Evolutionary conservation across 1,284 basidiomycete species (phyloP), one percentile per base, ranked within the genome.

Genomic region (Ustilago xerochloae): DNA sequence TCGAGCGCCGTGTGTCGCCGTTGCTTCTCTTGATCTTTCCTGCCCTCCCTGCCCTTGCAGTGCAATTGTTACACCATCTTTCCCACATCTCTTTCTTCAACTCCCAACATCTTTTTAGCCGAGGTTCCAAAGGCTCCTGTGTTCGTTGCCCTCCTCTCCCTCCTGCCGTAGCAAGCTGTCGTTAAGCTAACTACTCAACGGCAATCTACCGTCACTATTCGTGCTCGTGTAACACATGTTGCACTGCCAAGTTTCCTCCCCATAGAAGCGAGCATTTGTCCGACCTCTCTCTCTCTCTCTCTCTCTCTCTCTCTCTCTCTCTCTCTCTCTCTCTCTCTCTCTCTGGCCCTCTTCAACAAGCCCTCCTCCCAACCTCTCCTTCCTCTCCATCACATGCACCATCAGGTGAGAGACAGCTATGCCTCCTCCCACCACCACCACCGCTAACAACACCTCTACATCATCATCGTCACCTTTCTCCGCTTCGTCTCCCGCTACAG

Each of bases 341-440:
- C 38, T 39, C n/a, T 35, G 8, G 6, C 30, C 46, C 16, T 32
- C 28, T 48, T 29, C 46, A 26, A 16, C 28, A 16, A 26, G 18
- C 46, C 8, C 39, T 45, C 13, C 6, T 39, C 18, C n/a, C 6
- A 32, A n/a, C 20, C 39, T 9, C 22, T 51, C 9, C 30, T 35
- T 38, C 33, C 30, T 53, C 33, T 53, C 59, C 50, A 62, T 53
- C 54, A 57, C 53, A 45, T 18, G 9, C 38, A 4, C 41, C 9
- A 28, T 0, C 20, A 9, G 39, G 18, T 12, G 24, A 41, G 32
- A 56, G 49, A 20, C 46, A 50, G 59, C 55, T 24, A 69, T 69
- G 66, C 55, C 52, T 55, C 24, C 52, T 28, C 30, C 59, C 52
- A 32, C 33, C 50, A 46, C 49, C 8, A 33, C 52, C 29, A 48